These are phyloP conservation scores for Amylocystis lapponica DNA, from an alignment of 768 basidiomycete species.

Conservation along the genomic window DNA sequence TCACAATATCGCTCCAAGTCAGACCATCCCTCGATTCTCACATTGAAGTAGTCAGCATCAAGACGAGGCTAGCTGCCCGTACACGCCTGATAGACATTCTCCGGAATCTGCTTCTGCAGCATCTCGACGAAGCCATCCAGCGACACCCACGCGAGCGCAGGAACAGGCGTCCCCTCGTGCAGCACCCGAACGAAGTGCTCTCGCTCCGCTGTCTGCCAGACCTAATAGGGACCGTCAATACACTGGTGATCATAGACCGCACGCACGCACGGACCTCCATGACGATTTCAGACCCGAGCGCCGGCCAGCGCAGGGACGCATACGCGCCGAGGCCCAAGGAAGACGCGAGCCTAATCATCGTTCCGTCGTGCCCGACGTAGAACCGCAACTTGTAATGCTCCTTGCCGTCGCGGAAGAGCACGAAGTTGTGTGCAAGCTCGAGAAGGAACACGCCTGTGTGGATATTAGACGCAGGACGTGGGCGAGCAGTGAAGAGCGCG, in stretches of 20 bases:
- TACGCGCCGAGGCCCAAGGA: conserved; percentile 35
- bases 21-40: too few relatives aligned
- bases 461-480: not conserved
- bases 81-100: conserved; percentile 25
- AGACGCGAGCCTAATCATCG: conserved; percentile 35
- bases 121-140: conserved; percentile 30
- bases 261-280: conserved; percentile 30
- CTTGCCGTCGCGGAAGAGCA: conserved; percentile 25
- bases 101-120: conserved; percentile 30
- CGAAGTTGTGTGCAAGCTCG: conserved; percentile 38
- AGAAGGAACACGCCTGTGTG: conserved; percentile 39
- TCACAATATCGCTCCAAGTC: too few relatives aligned
- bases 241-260: not conserved
- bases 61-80: conserved; percentile 2
- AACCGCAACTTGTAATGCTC: conserved; percentile 34
- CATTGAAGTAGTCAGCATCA: too few relatives aligned
- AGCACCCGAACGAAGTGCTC: conserved; percentile 36
- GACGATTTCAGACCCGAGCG: conserved; percentile 40
- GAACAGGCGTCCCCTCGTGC: conserved; percentile 38
- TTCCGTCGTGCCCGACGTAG: conserved; percentile 44
- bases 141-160: conserved; percentile 30
- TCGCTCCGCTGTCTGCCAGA: conserved; percentile 29
- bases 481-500: not conserved
- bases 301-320: conserved; percentile 38
- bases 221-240: conserved; percentile 19